A percentile compares a stretch with the other conserved stretches of the same genome.
Conservation (phyloP, 345 rosid genomes). For the Salix suchowensis region DNA sequence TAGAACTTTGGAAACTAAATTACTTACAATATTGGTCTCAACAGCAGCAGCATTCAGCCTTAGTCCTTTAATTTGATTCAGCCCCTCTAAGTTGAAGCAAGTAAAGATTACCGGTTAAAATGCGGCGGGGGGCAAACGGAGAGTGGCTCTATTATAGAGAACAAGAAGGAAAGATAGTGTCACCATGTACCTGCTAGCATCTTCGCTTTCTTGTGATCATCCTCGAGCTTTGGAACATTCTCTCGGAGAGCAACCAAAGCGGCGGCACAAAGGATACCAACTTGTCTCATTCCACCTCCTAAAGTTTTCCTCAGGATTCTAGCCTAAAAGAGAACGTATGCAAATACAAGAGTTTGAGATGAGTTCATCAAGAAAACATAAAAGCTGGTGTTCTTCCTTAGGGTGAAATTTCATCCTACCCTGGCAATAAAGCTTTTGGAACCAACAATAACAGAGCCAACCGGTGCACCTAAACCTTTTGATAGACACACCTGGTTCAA, state of each 20-base stretch:
- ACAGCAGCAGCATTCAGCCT: conserved; percentile 60
- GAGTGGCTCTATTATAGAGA: not conserved
- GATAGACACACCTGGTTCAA: conserved; percentile 70
- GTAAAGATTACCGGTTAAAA: not conserved
- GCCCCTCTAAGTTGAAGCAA: conserved; percentile 43
- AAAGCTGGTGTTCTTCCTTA: not conserved
- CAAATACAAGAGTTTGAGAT: not conserved
- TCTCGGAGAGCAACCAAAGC: conserved; percentile 74
- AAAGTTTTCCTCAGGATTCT: conserved; percentile 77
- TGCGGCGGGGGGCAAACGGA: no score
- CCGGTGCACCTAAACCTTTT: conserved; percentile 91
- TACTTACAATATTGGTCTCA: conserved; percentile 87
- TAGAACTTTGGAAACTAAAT: not conserved
- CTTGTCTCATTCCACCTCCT: conserved; percentile 97
- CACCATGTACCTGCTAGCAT: conserved; percentile 58
- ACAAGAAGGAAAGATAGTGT: not conserved
- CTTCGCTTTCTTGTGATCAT: conserved; percentile 80
- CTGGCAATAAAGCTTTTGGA: conserved; percentile 64
- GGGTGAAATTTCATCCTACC: conserved; percentile 32
- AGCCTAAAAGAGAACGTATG: conserved; percentile 41
- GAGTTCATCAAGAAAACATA: not conserved
- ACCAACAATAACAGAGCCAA: conserved; percentile 88
- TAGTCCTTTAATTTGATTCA: conserved; percentile 65
- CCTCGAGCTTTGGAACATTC: conserved; percentile 56
- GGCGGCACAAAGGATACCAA: conserved; percentile 78